Evolutionary conservation across 2,329 filamentous ascomycete species (phyloP).

Genomic region (Neophaeococcomyces mojaviensis): DNA sequence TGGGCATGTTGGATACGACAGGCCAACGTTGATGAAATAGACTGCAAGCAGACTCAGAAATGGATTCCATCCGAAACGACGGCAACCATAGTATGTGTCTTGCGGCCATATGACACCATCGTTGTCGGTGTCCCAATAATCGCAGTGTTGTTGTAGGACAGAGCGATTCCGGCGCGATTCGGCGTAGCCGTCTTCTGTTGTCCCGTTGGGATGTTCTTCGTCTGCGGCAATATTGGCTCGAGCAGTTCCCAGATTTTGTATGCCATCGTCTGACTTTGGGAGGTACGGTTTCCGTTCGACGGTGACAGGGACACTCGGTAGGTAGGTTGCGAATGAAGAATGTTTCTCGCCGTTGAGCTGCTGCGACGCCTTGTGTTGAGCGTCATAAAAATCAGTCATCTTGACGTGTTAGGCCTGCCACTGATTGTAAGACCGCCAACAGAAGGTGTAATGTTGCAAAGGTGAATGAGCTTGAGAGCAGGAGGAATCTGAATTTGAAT

Average conservation of each 20-base stretch:
- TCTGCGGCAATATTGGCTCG: slow-evolving; percentile 32
- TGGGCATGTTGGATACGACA: slow-evolving; percentile 39
- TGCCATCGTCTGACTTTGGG: slow-evolving; percentile 1
- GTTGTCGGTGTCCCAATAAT: slow-evolving; percentile 44
- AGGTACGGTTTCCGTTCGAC: slow-evolving; percentile 10
- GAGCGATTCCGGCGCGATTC: slow-evolving; percentile 28
- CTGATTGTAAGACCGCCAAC: too few species aligned
- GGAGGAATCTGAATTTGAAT: too few species aligned
- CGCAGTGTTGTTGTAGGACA: slow-evolving; percentile 45
- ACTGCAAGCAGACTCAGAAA: slow-evolving; percentile 32
- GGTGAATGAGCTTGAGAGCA: too few species aligned
- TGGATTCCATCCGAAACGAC: slow-evolving; percentile 34
- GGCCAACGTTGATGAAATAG: slow-evolving; percentile 33
- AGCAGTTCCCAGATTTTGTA: slow-evolving; percentile 25
- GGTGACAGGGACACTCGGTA: slow-evolving; percentile 9
- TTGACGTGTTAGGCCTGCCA: too few species aligned
- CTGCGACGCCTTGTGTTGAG: too few species aligned
- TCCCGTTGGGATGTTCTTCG: slow-evolving; percentile 30
- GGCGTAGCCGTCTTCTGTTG: slow-evolving; percentile 28
- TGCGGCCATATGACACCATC: slow-evolving; percentile 46
- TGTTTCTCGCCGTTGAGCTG: too few species aligned
- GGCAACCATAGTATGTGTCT: slow-evolving; percentile 45
- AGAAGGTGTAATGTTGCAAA: too few species aligned
- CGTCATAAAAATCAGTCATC: too few species aligned
- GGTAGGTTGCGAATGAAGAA: slow-evolving; percentile 1